Conservation (phyloP, 2,329 filamentous ascomycete species). For the Hypoxylon sp. region DNA sequence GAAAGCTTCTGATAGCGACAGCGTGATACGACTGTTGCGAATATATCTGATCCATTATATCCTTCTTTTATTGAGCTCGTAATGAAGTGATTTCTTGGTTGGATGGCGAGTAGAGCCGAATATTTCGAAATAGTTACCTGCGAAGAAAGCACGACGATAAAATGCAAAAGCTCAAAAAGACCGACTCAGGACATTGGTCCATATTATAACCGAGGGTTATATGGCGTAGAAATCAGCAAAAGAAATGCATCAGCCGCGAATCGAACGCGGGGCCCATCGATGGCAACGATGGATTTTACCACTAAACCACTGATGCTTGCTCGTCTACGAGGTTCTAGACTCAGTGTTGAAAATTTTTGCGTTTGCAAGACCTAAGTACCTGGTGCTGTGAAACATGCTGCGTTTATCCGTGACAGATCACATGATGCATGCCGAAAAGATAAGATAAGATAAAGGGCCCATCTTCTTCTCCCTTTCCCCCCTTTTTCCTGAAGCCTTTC, state of each 20-base stretch:
- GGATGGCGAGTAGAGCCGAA: background rate
- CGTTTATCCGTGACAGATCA: background rate
- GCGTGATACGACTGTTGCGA: background rate
- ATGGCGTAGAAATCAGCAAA: background rate
- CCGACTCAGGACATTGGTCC: too few relatives aligned
- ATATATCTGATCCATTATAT: background rate
- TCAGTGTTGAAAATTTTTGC: background rate
- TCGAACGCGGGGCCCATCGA: slow-evolving; percentile 56
- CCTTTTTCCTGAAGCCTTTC: background rate
- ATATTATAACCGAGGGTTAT: too few relatives aligned
- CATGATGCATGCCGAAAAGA: too few relatives aligned
- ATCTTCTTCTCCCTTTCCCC: background rate
- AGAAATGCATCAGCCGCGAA: slow-evolving; percentile 23
- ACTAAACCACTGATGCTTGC: slow-evolving; percentile 63
- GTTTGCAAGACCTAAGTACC: background rate
- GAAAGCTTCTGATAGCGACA: background rate
- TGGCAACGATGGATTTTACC: slow-evolving; percentile 69
- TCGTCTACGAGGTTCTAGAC: background rate
- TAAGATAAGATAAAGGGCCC: background rate
- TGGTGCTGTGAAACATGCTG: background rate
- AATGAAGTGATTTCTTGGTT: background rate
- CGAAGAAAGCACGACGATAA: too few relatives aligned
- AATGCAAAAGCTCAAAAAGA: too few relatives aligned
- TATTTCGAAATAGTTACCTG: background rate
- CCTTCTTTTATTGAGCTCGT: background rate